Evolutionary conservation across 495 filamentous ascomycete species (phyloP).

Genomic region (Cercophora sp.): DNA sequence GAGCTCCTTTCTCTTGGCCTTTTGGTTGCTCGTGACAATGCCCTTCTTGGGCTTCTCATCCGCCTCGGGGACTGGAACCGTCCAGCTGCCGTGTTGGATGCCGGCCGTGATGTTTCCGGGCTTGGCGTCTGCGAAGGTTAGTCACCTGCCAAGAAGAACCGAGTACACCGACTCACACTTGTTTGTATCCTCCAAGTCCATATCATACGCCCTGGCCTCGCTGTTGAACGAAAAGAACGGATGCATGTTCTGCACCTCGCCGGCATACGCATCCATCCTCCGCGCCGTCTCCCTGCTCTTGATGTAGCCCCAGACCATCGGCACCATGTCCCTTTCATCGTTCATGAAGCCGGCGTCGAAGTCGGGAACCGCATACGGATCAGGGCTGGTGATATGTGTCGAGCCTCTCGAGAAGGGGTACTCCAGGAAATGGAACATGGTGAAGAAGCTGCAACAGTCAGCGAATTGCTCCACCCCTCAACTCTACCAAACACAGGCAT

Average conservation of each 20-base stretch:
- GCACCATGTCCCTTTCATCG: slow-evolving; percentile 76
- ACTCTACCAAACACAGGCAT: no score
- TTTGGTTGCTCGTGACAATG: slow-evolving; percentile 48
- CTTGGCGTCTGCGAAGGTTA: slow-evolving; percentile 47
- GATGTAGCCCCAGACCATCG: slow-evolving; percentile 84
- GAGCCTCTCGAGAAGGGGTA: slow-evolving; percentile 76
- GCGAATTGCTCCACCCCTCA: no score
- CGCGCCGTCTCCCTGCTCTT: slow-evolving; percentile 79
- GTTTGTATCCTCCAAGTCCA: slow-evolving; percentile 71
- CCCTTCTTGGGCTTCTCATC: slow-evolving; percentile 45
- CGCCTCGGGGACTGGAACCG: slow-evolving; percentile 32
- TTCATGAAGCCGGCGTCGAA: slow-evolving; percentile 87
- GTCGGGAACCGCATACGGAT: slow-evolving; percentile 70
- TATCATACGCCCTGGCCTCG: slow-evolving; percentile 62
- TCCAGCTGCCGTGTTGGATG: slow-evolving; percentile 56
- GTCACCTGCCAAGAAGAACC: background rate
- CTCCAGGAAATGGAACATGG: slow-evolving; percentile 84
- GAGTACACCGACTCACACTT: slow-evolving; percentile 34
- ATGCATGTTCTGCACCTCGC: slow-evolving; percentile 67
- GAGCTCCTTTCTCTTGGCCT: slow-evolving; percentile 56
- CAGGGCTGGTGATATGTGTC: slow-evolving; percentile 65
- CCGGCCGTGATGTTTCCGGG: slow-evolving; percentile 69
- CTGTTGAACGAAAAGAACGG: slow-evolving; percentile 66
- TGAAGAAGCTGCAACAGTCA: no score
- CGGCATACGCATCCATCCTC: slow-evolving; percentile 73